Conservation (phyloP, 225 moss, liverwort and hornwort genomes). For the Polytrichum formosum region DNA sequence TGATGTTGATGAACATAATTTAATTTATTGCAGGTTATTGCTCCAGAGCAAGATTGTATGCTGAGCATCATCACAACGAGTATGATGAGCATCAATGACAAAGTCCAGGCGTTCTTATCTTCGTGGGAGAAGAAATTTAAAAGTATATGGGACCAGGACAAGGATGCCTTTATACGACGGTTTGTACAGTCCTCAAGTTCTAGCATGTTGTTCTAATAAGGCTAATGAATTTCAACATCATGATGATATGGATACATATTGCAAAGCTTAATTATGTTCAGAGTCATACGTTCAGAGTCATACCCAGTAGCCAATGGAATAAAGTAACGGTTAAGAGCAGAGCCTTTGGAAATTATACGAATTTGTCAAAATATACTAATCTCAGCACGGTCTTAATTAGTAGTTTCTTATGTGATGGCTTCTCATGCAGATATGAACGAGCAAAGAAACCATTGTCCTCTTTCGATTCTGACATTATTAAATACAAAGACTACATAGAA, state of each 20-base stretch:
- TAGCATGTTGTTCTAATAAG: not conserved
- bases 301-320: no score
- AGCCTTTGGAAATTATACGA: no score
- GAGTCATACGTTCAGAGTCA: no score
- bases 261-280: no score
- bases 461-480: constrained; percentile 70
- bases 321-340: no score
- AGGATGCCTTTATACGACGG: constrained; percentile 83
- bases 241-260: no score
- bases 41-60: constrained; percentile 56
- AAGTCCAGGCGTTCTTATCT: constrained; percentile 51
- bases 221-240: not conserved
- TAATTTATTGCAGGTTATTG: constrained; percentile 44
- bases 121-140: constrained; percentile 84
- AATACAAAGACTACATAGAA: constrained; percentile 67
- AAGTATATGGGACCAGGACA: constrained; percentile 88
- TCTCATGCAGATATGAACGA: constrained; percentile 57
- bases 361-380: no score
- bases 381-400: no score
- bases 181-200: constrained; percentile 6
- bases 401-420: not conserved
- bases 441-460: constrained; percentile 76
- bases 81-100: constrained; percentile 50
- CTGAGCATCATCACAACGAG: constrained; percentile 38
- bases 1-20: not conserved